Base-by-base conservation (phyloP, 768 basidiomycete genomes). In the Kwoniella pini region DNA sequence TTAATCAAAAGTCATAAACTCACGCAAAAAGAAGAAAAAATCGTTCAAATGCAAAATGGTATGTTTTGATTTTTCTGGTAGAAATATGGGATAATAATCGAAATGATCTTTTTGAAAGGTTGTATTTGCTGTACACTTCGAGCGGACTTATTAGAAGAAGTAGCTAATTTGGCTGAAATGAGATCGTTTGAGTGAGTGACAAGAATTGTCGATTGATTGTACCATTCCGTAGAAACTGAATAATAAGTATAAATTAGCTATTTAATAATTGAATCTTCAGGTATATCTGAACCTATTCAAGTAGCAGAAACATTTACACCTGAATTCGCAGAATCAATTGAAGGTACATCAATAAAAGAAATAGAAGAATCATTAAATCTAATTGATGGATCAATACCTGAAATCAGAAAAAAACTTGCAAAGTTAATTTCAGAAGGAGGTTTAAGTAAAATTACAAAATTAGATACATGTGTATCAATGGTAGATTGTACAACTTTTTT, bases 51-150 rank as follows among this genome's bases (percentile, higher is more conserved):
- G 61, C 69, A 77, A 65, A 79, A 79, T 62, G 78, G 76, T 68
- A 17, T 39, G 69, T 59, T n/a, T 19, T 17, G 12, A 19, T 31
- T 10, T 33, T 31, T 0, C 2, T 30, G n/a, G n/a, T n/a, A n/a
- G n/a, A n/a, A n/a, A n/a, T n/a, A n/a, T n/a, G n/a, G n/a, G n/a
- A n/a, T n/a, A n/a, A n/a, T n/a, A n/a, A n/a, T n/a, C n/a, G n/a
- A n/a, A n/a, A n/a, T n/a, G n/a, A n/a, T n/a, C n/a, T n/a, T 13
- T n/a, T 36, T 10, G 6, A 3, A 26, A 75, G 69, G 77, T 3
- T 77, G 78, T 55, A 77, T 79, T 49, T 77, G 78, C 67, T 76
- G 78, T 60, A 79, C 75, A 3, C 64, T 79, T 2, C 71, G 78
- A 30, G 72, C 69, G 2, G 78, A 79, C 50, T 50, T 79, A 2